Conservation (phyloP, 2,329 filamentous ascomycete species). For the Stagonosporopsis rhizophila region DNA sequence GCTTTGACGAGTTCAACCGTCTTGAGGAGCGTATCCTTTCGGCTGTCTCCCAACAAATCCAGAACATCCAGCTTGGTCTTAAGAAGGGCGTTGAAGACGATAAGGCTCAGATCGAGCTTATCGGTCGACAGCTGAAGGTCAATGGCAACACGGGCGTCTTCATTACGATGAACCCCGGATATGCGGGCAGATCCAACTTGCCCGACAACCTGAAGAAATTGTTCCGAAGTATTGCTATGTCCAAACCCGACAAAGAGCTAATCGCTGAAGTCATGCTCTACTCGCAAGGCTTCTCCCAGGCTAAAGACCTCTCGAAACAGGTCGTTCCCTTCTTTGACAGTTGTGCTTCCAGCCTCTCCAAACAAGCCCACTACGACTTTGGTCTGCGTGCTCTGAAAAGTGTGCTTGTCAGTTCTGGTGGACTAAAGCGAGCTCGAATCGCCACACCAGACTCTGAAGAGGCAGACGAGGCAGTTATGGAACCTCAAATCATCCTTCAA, state of each 20-base stretch:
- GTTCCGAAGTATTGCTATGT: constrained; percentile 99
- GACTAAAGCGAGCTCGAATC: constrained; percentile 86
- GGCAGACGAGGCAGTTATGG: constrained; percentile 75
- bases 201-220: constrained; percentile 99
- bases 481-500: constrained; percentile 98
- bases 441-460: constrained; percentile 61
- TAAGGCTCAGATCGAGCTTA: constrained; percentile 89
- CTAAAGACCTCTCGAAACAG: constrained; percentile 90
- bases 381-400: constrained; percentile 97
- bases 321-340: constrained; percentile 98
- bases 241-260: constrained; percentile 98
- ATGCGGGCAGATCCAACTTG: constrained; percentile 95
- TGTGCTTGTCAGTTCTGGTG: constrained; percentile 96
- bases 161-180: constrained; percentile 99
- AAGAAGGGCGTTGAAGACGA: constrained; percentile 83
- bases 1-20: constrained; percentile 99
- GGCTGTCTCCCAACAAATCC: constrained; percentile 97
- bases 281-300: constrained; percentile 97
- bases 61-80: constrained; percentile 97
- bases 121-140: constrained; percentile 87
- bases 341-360: constrained; percentile 81
- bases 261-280: constrained; percentile 99
- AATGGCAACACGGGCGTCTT: constrained; percentile 97
- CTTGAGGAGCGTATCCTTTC: constrained; percentile 97
- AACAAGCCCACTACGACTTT: constrained; percentile 99